A percentile compares a stretch with the other conserved stretches of the same genome.
phyloP scores from a whole-genome alignment of 2,329 filamentous ascomycete species.

The Xylariaceae sp. region DNA sequence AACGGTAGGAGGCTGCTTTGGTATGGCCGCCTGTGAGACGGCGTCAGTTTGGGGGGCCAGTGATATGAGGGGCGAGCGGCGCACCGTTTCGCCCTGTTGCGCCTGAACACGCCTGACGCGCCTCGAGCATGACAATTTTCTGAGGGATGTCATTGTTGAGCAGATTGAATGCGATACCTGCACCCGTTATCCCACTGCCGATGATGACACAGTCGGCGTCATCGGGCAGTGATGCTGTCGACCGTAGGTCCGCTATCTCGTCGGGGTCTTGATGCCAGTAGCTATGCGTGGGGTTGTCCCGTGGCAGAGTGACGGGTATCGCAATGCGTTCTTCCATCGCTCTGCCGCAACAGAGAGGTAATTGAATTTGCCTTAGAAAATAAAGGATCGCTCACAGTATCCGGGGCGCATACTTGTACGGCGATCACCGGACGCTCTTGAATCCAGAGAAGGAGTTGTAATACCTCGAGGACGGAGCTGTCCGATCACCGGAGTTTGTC shows the following conservation, averaged over 20 bases:
- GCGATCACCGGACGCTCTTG: no score
- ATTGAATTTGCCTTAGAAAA: no score
- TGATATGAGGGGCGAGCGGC: not conserved
- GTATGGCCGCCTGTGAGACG: constrained; percentile 36
- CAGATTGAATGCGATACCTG: constrained; percentile 53
- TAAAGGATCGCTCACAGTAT: no score
- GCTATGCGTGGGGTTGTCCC: constrained; percentile 48
- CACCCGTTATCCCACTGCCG: constrained; percentile 63
- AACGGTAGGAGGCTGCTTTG: constrained; percentile 43
- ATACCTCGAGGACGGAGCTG: no score
- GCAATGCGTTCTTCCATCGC: constrained; percentile 35
- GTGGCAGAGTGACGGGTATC: constrained; percentile 44
- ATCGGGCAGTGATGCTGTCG: constrained; percentile 46
- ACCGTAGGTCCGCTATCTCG: constrained; percentile 48
- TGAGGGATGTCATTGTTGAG: constrained; percentile 32
- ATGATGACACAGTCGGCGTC: constrained; percentile 58
- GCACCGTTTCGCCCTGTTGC: constrained; percentile 58
- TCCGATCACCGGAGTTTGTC: no score
- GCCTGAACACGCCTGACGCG: constrained; percentile 61
- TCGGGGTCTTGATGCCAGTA: constrained; percentile 60
- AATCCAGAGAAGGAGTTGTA: no score
- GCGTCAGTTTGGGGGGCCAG: not conserved
- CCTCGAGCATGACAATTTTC: constrained; percentile 59
- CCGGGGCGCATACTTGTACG: no score
- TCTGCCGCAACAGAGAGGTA: no score